Base-by-base conservation (phyloP, 306 rosid genomes). In the Ceratonia siliqua region DNA sequence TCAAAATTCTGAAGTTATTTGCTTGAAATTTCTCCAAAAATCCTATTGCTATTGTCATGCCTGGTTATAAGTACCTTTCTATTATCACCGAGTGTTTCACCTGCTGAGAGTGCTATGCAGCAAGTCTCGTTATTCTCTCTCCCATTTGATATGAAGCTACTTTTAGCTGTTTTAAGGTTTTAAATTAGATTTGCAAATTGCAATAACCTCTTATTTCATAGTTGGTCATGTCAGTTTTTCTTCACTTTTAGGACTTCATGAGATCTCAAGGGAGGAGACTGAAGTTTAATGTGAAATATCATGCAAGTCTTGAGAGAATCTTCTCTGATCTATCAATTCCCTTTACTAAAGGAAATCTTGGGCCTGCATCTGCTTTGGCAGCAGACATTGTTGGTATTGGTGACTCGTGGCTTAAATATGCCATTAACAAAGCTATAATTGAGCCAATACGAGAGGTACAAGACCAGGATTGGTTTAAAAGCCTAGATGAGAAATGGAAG, bases 401-500 rank as follows among this genome's bases (percentile, higher is more conserved):
- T 14, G 98, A 93, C 81, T 91, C 98, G 35, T 93, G 98, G 98
- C 94, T 93, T 72, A 81, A 83, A 75, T 68, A 67, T 81, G 89
- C 96, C 70, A 85, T 93, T 38, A 78, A 72, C 24, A 86, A 88
- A 76, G 89, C 85, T 69, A 42, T 89, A 75, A 84, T 94, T 80
- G 87, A 94, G 82, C 92, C 97, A 71, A 81, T 91, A 27, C 80
- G 81, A 25, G 92, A 84, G 57, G 91, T 83, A 38, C 97, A 91
- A 76, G 89, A 88, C 72, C 94, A 89, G 82, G 97, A 94, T 63
- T 94, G 98, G 98, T 91, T 84, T 84, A 88, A 84, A 82, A 78
- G 74, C 64, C 82, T 94, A 78, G 85, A 85, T 82, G 82, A 83
- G 57, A 87, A 70, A 85, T 94, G 98, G 98, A 94, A 94, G 92